Conservation (phyloP, 129 eudicot genomes). For the Saposhnikovia divaricata region DNA sequence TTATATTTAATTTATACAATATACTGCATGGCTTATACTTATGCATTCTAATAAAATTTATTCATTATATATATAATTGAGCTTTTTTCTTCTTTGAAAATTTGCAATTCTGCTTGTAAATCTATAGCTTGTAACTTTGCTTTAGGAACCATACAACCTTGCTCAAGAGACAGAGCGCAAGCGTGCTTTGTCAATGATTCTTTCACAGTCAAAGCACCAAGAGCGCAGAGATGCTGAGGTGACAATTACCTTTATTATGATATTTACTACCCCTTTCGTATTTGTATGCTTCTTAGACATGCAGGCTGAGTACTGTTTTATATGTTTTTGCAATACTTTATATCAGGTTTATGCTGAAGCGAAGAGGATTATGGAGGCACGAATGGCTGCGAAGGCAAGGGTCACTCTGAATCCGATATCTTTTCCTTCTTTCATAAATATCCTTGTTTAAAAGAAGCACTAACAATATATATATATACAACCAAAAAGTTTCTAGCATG, state of each 20-base stretch:
- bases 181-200: conserved; percentile 80
- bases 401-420: background rate
- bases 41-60: background rate
- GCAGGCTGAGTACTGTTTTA: background rate
- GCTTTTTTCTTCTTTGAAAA: background rate
- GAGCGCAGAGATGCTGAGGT: conserved; percentile 97
- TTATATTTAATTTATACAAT: background rate
- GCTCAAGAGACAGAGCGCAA: conserved; percentile 85
- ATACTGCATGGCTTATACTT: background rate
- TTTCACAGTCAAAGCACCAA: conserved; percentile 92
- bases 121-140: background rate
- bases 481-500: background rate
- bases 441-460: background rate
- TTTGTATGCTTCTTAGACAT: background rate
- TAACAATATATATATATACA: background rate
- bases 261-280: background rate
- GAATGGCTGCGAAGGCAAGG: conserved; percentile 78
- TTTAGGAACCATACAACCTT: conserved; percentile 75
- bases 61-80: no score
- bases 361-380: conserved; percentile 72
- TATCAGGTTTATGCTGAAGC: conserved; percentile 85
- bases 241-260: background rate
- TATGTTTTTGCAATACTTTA: conserved; percentile 2
- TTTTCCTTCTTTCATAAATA: background rate
- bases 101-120: background rate